These are phyloP conservation scores for Salix dunnii DNA, from an alignment of 345 rosid genomes.

Conservation along the genomic window DNA sequence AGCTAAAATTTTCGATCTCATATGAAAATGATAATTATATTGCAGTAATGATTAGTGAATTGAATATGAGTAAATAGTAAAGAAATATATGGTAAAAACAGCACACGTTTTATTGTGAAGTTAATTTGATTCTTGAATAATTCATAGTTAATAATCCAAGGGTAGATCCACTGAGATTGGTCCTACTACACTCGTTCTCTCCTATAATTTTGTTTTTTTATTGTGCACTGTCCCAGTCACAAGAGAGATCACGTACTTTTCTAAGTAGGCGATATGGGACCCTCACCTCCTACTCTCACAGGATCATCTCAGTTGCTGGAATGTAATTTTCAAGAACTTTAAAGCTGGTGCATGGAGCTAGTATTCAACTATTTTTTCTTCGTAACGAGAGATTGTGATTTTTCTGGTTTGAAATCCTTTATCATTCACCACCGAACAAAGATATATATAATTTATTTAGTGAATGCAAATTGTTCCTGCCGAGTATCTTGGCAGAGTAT, in stretches of 20 bases:
- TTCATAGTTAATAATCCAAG: not conserved
- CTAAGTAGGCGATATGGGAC: not conserved
- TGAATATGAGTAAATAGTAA: too few species aligned
- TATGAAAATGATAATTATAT: too few species aligned
- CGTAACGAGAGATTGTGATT: not conserved
- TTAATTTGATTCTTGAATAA: slow-evolving; percentile 8
- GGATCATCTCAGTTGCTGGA: slow-evolving; percentile 10
- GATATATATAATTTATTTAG: not conserved
- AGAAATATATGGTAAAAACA: too few species aligned
- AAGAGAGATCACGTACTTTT: not conserved
- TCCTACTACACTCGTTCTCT: slow-evolving; percentile 3
- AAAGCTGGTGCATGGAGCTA: slow-evolving; percentile 9
- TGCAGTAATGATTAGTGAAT: too few species aligned
- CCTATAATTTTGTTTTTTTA: not conserved
- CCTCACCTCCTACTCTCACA: slow-evolving; percentile 1
- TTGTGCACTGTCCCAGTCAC: slow-evolving; percentile 6
- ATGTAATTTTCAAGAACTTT: slow-evolving; percentile 14
- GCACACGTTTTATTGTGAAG: too few species aligned
- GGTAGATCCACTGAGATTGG: slow-evolving; percentile 7
- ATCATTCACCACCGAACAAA: not conserved
- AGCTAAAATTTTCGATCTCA: too few species aligned
- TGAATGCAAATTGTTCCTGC: not conserved
- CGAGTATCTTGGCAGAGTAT: not conserved
- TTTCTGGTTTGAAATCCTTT: not conserved
- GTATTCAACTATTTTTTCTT: not conserved